phyloP scores from a whole-genome alignment of 2,329 filamentous ascomycete genomes.

The Leptographium lundbergii region DNA sequence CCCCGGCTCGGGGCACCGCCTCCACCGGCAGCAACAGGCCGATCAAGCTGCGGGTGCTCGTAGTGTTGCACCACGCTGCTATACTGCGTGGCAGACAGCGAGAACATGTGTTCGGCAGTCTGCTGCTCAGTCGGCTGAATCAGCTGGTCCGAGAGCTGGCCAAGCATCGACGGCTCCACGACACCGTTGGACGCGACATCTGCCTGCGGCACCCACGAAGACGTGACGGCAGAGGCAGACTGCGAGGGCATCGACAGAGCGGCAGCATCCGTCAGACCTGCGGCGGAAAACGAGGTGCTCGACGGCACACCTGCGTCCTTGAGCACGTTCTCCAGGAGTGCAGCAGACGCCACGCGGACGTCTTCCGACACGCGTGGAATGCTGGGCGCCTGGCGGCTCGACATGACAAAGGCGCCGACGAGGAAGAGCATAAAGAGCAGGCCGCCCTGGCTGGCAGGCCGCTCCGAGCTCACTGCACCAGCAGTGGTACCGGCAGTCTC shows the following conservation, averaged over 20 bases:
- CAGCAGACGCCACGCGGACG: slow-evolving; percentile 64
- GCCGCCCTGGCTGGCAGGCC: slow-evolving; percentile 62
- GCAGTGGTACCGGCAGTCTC: slow-evolving; percentile 30
- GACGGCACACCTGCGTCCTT: slow-evolving; percentile 59
- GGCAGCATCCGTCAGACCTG: not conserved
- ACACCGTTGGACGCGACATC: not conserved
- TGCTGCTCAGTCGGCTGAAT: slow-evolving; percentile 72
- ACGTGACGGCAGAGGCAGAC: not conserved
- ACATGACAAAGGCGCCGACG: slow-evolving; percentile 90
- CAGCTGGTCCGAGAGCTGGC: slow-evolving; percentile 54
- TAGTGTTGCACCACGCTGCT: slow-evolving; percentile 54
- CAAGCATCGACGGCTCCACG: slow-evolving; percentile 47
- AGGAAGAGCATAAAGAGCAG: slow-evolving; percentile 92
- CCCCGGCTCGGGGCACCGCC: slow-evolving; percentile 39
- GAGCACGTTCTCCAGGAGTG: slow-evolving; percentile 67
- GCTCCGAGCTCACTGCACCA: slow-evolving; percentile 36
- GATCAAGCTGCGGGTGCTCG: not conserved
- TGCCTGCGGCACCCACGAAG: not conserved
- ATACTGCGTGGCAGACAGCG: slow-evolving; percentile 76
- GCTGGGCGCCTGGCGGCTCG: slow-evolving; percentile 62
- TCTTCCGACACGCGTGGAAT: slow-evolving; percentile 72
- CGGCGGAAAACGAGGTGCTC: not conserved
- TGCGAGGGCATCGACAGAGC: not conserved
- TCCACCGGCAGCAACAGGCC: slow-evolving; percentile 17
- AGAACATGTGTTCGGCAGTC: slow-evolving; percentile 77